Evolutionary conservation across 2,329 filamentous ascomycete genomes (phyloP), one percentile per base, ranked within the genome.

Genomic region (Ophiocordyceps camponoti-saundersi): DNA sequence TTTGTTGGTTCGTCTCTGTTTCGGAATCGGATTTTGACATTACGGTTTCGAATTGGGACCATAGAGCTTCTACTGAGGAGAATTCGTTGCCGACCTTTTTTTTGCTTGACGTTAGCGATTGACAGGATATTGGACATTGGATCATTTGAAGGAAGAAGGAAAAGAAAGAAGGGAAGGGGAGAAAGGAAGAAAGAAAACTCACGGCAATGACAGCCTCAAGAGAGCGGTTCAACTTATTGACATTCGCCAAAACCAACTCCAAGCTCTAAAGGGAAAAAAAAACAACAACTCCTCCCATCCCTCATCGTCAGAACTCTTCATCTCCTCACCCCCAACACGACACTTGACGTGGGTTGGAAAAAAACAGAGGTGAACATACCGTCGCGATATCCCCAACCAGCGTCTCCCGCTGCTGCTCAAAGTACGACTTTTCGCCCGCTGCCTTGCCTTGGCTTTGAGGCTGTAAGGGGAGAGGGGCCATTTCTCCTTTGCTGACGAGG

Each of bases 11-110:
- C 60, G 44, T 54, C 68, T 48, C 82, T 75, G n/a, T n/a, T n/a
- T n/a, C n/a, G n/a, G n/a, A n/a, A n/a, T n/a, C n/a, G n/a, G n/a
- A n/a, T 57, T 82, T 85, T 10, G 78, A 85, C 89, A 95, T 96
- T 55, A 96, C 89, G 54, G 82, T 85, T 67, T 98, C 92, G 59
- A 98, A 96, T 58, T 94, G 87, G 39, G 85, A 93, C 92, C 92
- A 98, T 16, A 98, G 73, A 29, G 87, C 88, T 64, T 98, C 92
- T 42, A 98, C 92, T 4, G 87, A 89, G n/a, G 85, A 82, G 65
- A 98, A 95, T 59, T 98, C 92, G 64, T 95, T 95, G 36, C 92
- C 92, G 46, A 98, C 81, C 80, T 86, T 47, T 21, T 13, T 16
- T 18, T 36, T 26, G 23, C 23, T 4, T 26, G n/a, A n/a, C n/a